Evolutionary conservation across 1,284 basidiomycete species (phyloP).

Genomic region (Flammula alnicola): DNA sequence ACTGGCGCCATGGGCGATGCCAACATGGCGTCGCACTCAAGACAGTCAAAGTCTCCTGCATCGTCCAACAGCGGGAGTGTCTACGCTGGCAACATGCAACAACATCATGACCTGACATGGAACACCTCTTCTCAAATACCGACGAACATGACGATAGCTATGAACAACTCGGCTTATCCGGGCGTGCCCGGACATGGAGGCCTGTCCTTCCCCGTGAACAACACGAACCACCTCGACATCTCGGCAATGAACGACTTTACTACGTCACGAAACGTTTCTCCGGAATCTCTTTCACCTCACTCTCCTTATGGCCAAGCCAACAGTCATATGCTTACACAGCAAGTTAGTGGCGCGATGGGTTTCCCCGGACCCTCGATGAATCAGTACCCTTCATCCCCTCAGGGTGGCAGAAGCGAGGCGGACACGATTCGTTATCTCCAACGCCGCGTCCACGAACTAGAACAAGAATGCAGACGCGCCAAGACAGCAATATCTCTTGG

Average conservation of each 20-base stretch:
- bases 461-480: slow-evolving; percentile 31
- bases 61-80: slow-evolving; percentile 21
- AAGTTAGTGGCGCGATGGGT: slow-evolving; percentile 14
- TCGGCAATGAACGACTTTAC: slow-evolving; percentile 26
- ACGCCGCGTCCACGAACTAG: slow-evolving; percentile 46
- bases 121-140: slow-evolving; percentile 25
- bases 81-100: slow-evolving; percentile 25
- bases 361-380: slow-evolving; percentile 13
- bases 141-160: slow-evolving; percentile 28
- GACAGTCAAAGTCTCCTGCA: slow-evolving; percentile 35
- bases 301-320: slow-evolving; percentile 24
- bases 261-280: slow-evolving; percentile 30
- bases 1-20: slow-evolving; percentile 66
- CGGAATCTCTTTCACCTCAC: slow-evolving; percentile 33
- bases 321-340: slow-evolving; percentile 16
- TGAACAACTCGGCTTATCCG: slow-evolving; percentile 31
- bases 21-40: slow-evolving; percentile 39
- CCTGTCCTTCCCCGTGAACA: slow-evolving; percentile 17
- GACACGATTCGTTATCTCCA: slow-evolving; percentile 37
- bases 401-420: slow-evolving; percentile 17
- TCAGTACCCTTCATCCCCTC: slow-evolving; percentile 15
- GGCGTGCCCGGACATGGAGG: slow-evolving; percentile 31
- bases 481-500: slow-evolving; percentile 27
- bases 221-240: slow-evolving; percentile 19
- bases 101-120: slow-evolving; percentile 27